These are phyloP conservation scores for Neurospora sp. DNA, from an alignment of 495 filamentous ascomycete genomes.

Conservation along the genomic window DNA sequence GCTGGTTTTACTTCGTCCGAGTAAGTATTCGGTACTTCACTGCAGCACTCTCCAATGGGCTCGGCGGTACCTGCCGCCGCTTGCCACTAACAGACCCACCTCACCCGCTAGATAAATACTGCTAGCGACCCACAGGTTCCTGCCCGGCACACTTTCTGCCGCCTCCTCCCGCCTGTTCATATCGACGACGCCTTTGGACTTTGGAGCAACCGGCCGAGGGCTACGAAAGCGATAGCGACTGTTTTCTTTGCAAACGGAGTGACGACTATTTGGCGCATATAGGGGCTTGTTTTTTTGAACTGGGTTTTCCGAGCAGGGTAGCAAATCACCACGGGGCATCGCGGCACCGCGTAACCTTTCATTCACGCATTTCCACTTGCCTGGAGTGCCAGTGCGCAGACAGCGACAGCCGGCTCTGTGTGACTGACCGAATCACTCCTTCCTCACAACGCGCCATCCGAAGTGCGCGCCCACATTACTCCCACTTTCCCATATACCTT, in stretches of 20 bases:
- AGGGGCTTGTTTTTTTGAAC: not conserved
- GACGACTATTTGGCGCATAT: not conserved
- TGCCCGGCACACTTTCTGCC: constrained; percentile 15
- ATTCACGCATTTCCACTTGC: not conserved
- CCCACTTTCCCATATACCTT: not conserved
- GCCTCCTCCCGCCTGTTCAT: constrained; percentile 15
- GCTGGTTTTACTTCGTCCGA: rapidly evolving
- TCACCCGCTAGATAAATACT: not conserved
- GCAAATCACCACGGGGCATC: not conserved
- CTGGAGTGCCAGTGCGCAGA: not conserved
- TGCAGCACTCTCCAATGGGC: not conserved
- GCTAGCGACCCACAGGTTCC: not conserved
- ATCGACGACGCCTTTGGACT: constrained; percentile 9
- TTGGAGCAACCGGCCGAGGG: not conserved
- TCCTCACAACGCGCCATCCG: not conserved
- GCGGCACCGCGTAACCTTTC: not conserved
- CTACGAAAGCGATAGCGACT: not conserved
- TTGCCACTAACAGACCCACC: not conserved
- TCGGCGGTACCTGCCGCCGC: not conserved
- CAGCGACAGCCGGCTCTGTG: not conserved
- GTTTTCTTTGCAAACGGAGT: not conserved
- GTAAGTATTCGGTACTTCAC: not conserved
- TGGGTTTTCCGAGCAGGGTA: not conserved
- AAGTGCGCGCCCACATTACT: not conserved
- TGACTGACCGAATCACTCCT: not conserved